Evolutionary conservation across 148 eudicot species (phyloP), one percentile per base, ranked within the genome.

Genomic region (Diospyros kaki): DNA sequence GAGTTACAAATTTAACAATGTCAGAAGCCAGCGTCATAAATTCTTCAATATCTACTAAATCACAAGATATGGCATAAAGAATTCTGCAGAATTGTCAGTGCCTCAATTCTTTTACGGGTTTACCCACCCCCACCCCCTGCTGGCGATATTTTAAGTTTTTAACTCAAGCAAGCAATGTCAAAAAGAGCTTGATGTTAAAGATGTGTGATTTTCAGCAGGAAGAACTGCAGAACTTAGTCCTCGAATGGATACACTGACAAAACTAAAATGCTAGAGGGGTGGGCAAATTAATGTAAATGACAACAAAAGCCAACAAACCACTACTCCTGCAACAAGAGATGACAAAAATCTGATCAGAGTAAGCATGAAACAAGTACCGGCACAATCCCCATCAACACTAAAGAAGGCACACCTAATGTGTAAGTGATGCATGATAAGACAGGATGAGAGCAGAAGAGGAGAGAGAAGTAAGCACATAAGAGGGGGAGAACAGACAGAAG

Each of bases 1-100:
- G 88, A 83, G 79, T 75, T 46, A 28, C 17, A 51, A 71, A 40
- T 28, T 28, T 28, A 28, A 28, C 28, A 50, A n/a, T 58, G 5
- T 68, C 5, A 38, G 54, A 15, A 77, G 28, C 28, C 38, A 48
- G 54, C 14, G 50, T 10, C 11, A n/a, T 67, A 10, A 45, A 66
- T 45, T 66, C 15, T 10, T 66, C 15, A 14, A 44, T 66, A 3
- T 38, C 50, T 66, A 58, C 28, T 18, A 39, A 18, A 52, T 58
- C 8, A 12, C 74, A 28, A 17, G 9, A n/a, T 58, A 58, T 58
- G 41, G 10, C 10, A 28, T 6, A 59, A 73, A 2, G 42, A 48
- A 10, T 5, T 28, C 56, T 43, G 65, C 41, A 58, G 40, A 42
- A 56, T 58, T n/a, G 39, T 68, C 28, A 18, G 58, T 43, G 13